Evolutionary conservation across 306 rosid species (phyloP), one percentile per base, ranked within the genome.

Genomic region (Cucumis hystrix): DNA sequence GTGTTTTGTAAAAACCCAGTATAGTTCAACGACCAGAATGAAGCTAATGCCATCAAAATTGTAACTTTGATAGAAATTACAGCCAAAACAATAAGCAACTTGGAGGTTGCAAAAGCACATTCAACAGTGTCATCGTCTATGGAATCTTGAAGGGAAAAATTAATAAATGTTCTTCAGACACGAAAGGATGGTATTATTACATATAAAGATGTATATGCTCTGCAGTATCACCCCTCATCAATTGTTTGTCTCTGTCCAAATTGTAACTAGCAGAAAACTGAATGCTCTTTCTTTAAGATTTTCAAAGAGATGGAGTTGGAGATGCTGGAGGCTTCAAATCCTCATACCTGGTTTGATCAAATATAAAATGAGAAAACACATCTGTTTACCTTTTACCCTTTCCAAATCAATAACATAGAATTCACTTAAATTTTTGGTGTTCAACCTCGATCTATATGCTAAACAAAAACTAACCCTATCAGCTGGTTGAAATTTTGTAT

Each of bases 291-390:
- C 37, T 70, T 70, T 13, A 45, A 70, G 56, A 12, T 47, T 70
- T 70, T 70, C 75, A 14, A 43, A 25, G 58, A 70, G 88, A 84
- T 64, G 97, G 97, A 0, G 83, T 45, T 28, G 98, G 97, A 14
- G 97, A 87, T 41, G 97, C 77, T 21, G 98, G 97, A 85, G 98
- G 97, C 88, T 94, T 91, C 86, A 94, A 83, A 84, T 93, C 98
- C 78, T 91, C 98, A 54, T 91, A 91, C 97, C 98, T 93, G 87
- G 10, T 79, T 74, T 60, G 23, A 76, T 33, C 52, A 60, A n/a
- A 58, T 41, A 35, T 35, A 56, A 58, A 39, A 21, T 76, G 8
- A 76, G 79, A n/a, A 55, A 54, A n/a, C 35, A 10, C 35, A 15
- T 35, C 30, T 16, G 28, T 21, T 33, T 18, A 35, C 66, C 1